Base-by-base conservation (phyloP, 306 rosid genomes). In the Rubus idaeus region DNA sequence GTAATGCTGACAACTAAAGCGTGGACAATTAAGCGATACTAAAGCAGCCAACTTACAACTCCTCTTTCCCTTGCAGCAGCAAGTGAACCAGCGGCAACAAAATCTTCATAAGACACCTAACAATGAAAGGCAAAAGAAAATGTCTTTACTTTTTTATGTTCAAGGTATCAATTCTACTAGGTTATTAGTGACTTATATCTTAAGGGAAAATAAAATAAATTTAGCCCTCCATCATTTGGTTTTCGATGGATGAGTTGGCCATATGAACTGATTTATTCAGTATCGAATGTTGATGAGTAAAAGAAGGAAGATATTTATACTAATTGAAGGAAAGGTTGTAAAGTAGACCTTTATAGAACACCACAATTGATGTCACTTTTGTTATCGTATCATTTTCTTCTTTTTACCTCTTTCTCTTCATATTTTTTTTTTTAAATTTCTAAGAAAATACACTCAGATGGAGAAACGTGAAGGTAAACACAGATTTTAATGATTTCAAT, bases 41-140 rank as follows among this genome's bases (percentile, higher is more conserved):
- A 68, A 82, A 76, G 65, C 67, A 64, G 80, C 45, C 65, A 79
- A 87, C 97, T 95, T 86, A 95, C 98, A 64, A 90, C 80, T 81
- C 98, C 98, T 87, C 87, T 95, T 82, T 92, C 98, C 82, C 97
- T 89, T 53, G 97, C 97, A 46, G 93, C 96, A 67, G 88, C 89
- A 72, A 95, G 94, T 78, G 98, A 90, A 70, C 98, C 95, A 76
- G 91, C 91, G 39, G 97, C 84, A 72, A 95, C 92, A 76, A 90
- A 92, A 78, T 95, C 97, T 50, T 89, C 81, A 76, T 89, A 95
- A 20, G 97, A 67, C 81, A 95, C 98, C 98, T 95, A 75, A 73
- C 62, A 68, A 73, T 79, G 82, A 82, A 83, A 78, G 52, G 41
- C 17, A 30, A 16, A 8, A 42, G 5, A 20, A 13, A 35, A 14